Evolutionary conservation across 2,329 filamentous ascomycete species (phyloP).

Genomic region (Ophiostoma ulmi): DNA sequence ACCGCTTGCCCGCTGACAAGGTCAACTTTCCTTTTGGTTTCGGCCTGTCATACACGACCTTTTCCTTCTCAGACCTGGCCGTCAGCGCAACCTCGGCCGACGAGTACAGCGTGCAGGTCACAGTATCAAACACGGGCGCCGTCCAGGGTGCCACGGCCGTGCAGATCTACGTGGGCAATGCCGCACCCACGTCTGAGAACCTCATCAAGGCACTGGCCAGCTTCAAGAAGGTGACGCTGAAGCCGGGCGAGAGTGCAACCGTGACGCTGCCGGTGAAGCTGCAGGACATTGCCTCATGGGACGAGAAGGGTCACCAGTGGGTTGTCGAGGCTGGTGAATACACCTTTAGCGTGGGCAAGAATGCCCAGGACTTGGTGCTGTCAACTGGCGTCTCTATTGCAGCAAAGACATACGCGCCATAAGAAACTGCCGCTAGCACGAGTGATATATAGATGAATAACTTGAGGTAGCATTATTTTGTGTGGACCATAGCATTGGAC

Average conservation of each 20-base stretch:
- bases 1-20: conserved; percentile 44
- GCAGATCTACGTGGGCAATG: conserved; percentile 4
- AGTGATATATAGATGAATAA: neutral
- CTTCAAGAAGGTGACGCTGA: conserved; percentile 8
- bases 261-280: neutral
- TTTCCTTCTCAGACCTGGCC: neutral
- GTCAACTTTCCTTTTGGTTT: conserved; percentile 74
- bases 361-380: conserved; percentile 5
- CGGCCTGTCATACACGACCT: conserved; percentile 45
- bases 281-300: conserved; percentile 2
- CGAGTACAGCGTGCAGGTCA: conserved; percentile 1
- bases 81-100: neutral
- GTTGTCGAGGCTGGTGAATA: conserved; percentile 3
- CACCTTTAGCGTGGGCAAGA: neutral
- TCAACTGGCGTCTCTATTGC: neutral
- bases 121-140: neutral
- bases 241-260: neutral
- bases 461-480: too few relatives aligned
- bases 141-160: conserved; percentile 2
- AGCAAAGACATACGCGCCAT: conserved; percentile 1
- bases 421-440: neutral
- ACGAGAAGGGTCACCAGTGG: conserved; percentile 12
- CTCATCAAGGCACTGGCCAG: neutral
- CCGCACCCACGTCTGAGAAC: neutral
- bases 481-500: too few relatives aligned